Conservation (phyloP, 352 stramenopile genomes). For the Pythium plurisporium region DNA sequence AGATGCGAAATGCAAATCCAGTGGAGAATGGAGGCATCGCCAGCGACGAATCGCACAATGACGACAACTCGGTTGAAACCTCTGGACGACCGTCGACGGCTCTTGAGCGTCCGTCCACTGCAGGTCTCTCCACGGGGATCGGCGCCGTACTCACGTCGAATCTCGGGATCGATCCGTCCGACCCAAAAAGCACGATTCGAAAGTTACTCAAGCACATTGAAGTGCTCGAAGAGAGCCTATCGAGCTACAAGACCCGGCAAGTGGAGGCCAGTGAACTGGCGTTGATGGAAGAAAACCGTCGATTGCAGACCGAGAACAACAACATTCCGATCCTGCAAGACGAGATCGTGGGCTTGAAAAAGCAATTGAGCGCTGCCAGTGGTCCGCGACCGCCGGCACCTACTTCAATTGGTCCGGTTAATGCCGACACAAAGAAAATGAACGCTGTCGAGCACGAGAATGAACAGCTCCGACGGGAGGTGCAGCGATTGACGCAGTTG, state of each 20-base stretch:
- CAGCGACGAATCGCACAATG: neutral
- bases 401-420: neutral
- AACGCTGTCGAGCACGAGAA: slow-evolving; percentile 38
- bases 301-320: slow-evolving; percentile 77
- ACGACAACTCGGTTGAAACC: too few species aligned
- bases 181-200: slow-evolving; percentile 74
- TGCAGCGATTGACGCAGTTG: slow-evolving; percentile 37
- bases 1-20: slow-evolving; percentile 55
- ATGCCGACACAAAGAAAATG: slow-evolving; percentile 26
- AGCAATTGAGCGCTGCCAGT: slow-evolving; percentile 14
- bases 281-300: slow-evolving; percentile 59
- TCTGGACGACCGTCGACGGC: neutral
- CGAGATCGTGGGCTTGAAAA: slow-evolving; percentile 65
- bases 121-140: slow-evolving; percentile 10
- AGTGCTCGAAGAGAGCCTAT: slow-evolving; percentile 61
- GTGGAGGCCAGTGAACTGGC: slow-evolving; percentile 42
- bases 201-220: slow-evolving; percentile 85
- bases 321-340: slow-evolving; percentile 81
- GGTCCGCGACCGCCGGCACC: slow-evolving; percentile 12
- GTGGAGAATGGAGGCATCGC: slow-evolving; percentile 7
- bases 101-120: neutral
- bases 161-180: slow-evolving; percentile 68
- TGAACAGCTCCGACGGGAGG: slow-evolving; percentile 31
- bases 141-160: slow-evolving; percentile 39
- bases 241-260: slow-evolving; percentile 48